These are phyloP conservation scores for Brassica hybrid DNA, from an alignment of 441 rosid genomes.

Conservation along the genomic window DNA sequence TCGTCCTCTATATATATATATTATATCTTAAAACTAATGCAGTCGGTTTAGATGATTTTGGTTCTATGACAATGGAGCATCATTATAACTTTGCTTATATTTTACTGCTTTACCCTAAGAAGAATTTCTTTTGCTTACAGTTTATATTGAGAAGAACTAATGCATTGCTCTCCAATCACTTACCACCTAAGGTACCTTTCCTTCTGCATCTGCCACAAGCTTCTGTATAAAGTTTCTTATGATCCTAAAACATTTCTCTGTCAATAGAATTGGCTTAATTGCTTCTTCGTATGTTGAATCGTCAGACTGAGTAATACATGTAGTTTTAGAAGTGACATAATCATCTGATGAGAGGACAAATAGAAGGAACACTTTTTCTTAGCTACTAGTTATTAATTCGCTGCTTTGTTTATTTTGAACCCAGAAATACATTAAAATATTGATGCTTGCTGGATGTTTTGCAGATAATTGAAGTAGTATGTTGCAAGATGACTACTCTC, in stretches of 20 bases:
- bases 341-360: conserved; percentile 15
- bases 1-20: conserved; percentile 10
- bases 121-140: conserved; percentile 54
- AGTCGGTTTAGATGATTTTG: conserved; percentile 24
- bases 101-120: conserved; percentile 18
- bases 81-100: conserved; percentile 5
- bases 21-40: conserved; percentile 8
- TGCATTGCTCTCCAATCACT: conserved; percentile 91
- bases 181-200: conserved; percentile 88
- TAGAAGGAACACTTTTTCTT: conserved; percentile 19
- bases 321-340: not conserved
- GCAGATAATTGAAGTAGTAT: conserved; percentile 98
- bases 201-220: conserved; percentile 26
- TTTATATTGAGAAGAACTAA: conserved; percentile 98
- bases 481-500: conserved; percentile 95
- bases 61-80: conserved; percentile 14
- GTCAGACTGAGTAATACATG: conserved; percentile 18
- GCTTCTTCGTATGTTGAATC: conserved; percentile 16
- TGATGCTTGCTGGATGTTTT: conserved; percentile 44
- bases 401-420: conserved; percentile 7
- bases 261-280: conserved; percentile 14
- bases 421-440: conserved; percentile 21
- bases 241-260: not conserved
- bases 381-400: conserved; percentile 25
- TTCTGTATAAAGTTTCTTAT: conserved; percentile 21